These are phyloP conservation scores for Mycocentrospora acerina DNA, from an alignment of 2,329 filamentous ascomycete species.

Conservation along the genomic window DNA sequence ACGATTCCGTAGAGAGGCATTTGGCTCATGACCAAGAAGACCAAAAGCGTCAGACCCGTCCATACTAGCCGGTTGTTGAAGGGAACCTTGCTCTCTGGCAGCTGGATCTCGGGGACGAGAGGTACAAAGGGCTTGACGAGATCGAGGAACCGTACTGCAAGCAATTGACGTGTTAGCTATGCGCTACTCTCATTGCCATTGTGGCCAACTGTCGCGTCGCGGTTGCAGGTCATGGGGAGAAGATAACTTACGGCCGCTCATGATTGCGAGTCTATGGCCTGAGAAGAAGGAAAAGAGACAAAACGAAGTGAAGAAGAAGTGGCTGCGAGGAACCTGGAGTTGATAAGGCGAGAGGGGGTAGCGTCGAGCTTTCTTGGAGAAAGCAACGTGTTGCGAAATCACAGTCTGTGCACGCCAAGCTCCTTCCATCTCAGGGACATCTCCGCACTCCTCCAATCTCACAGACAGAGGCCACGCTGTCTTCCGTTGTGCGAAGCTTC, in stretches of 20 bases:
- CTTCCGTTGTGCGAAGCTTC: constrained; percentile 9
- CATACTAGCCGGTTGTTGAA: constrained; percentile 80
- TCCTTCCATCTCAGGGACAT: constrained; percentile 27
- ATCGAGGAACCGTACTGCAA: constrained; percentile 94
- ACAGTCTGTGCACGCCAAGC: constrained; percentile 19
- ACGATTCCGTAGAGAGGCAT: constrained; percentile 97
- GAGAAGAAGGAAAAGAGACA: constrained; percentile 36
- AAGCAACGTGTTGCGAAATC: constrained; percentile 34
- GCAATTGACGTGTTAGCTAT: constrained; percentile 24
- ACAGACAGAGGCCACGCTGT: constrained; percentile 25
- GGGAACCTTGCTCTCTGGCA: constrained; percentile 92
- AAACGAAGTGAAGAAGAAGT: constrained; percentile 30
- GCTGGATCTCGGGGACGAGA: constrained; percentile 90
- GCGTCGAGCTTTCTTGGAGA: constrained; percentile 26
- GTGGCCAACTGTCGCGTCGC: constrained; percentile 11
- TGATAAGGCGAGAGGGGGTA: constrained; percentile 34
- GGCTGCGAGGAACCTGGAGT: constrained; percentile 28
- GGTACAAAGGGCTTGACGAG: constrained; percentile 99
- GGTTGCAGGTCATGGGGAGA: constrained; percentile 21
- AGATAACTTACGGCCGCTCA: constrained; percentile 60
- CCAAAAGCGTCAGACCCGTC: constrained; percentile 74
- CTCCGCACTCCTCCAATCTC: not conserved
- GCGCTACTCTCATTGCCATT: constrained; percentile 8
- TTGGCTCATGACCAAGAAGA: constrained; percentile 99
- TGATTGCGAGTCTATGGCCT: constrained; percentile 48